Evolutionary conservation across 306 rosid genomes (phyloP), one percentile per base, ranked within the genome.

Genomic region (Fragaria iinumae): DNA sequence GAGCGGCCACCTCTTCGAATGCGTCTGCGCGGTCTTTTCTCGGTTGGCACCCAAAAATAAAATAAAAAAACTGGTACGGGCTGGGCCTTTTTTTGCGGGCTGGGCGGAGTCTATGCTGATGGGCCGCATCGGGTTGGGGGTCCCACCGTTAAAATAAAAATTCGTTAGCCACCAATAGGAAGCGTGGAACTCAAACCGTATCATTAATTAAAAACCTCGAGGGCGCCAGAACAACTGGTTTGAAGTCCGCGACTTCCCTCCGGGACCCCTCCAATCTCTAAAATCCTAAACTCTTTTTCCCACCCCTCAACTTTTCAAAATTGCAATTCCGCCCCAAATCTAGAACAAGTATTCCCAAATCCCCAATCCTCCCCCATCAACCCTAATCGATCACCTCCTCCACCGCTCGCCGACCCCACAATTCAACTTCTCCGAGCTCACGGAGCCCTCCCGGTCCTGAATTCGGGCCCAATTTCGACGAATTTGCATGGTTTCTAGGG

Each of bases 211-310:
- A 17, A 64, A 76, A 43, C 34, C 16, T 36, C 16, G 3, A 48
- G 17, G 68, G 67, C 41, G 55, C 44, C 75, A 55, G 18, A 75
- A n/a, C 18, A 75, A 82, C 50, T 39, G 2, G 25, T 79, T 79
- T 79, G 67, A 76, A 79, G 76, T 83, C 86, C 83, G 83, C 78
- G 78, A 60, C 41, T n/a, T n/a, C n/a, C n/a, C n/a, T n/a, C n/a
- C n/a, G n/a, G n/a, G n/a, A n/a, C n/a, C n/a, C n/a, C n/a, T n/a
- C n/a, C n/a, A n/a, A n/a, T n/a, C n/a, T n/a, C n/a, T 64, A 55
- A 45, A 69, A 16, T 72, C 77, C 72, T 67, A 17, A 38, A 41
- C 75, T 39, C n/a, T 16, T 67, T 32, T 52, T 41, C 3, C 32
- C 20, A 18, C 65, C 69, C 67, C 81, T 2, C 29, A 23, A 13